Base-by-base conservation (phyloP, 768 basidiomycete genomes). In the Candolleomyces efflorescens region DNA sequence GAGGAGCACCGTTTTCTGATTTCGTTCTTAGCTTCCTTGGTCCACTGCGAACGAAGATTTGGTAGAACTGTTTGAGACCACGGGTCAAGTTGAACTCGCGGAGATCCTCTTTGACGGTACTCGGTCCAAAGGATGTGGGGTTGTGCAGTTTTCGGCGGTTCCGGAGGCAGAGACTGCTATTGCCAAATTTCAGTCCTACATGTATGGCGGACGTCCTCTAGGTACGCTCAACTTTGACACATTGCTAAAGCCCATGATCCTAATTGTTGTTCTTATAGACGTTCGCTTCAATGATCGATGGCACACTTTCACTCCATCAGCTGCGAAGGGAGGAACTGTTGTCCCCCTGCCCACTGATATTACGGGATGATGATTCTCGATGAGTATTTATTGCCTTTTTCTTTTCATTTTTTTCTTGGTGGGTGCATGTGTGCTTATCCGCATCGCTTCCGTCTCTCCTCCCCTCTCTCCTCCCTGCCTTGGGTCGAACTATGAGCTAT, bases 11-110 rank as follows among this genome's bases (percentile, higher is more conserved):
- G 6, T 15, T 9, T 54, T 0, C 17, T 38, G 9, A 17, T 54
- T 41, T 12, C 36, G 22, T 49, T 3, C 53, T 9, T 62, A 98
- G 96, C 74, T 99, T 17, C 96, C 96, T 1, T 99, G 95, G 95
- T 98, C 96, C 10, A 99, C 96, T 46, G 94, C 96, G 6, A 98
- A 99, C 69, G 96, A 99, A 69, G 96, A 99, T 69, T 76, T 99
- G 45, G 95, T 99, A 20, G 96, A 99, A 73, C 74, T 99, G 18
- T 99, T 99, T 65, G 95, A 98, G 77, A 99, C 96, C 36, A 97
- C 95, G 0, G 96, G 95, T 10, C 89, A 89, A 63, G 96, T 99
- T 37, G 90, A 94, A 67, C 77, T 93, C 36, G 96, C 96, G 2
- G 96, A 99, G 73, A 96, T 98, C 62, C 72, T 99, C 48, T 94